These are phyloP conservation scores for Curvularia lunata DNA, from an alignment of 2,329 filamentous ascomycete genomes.

Conservation along the genomic window DNA sequence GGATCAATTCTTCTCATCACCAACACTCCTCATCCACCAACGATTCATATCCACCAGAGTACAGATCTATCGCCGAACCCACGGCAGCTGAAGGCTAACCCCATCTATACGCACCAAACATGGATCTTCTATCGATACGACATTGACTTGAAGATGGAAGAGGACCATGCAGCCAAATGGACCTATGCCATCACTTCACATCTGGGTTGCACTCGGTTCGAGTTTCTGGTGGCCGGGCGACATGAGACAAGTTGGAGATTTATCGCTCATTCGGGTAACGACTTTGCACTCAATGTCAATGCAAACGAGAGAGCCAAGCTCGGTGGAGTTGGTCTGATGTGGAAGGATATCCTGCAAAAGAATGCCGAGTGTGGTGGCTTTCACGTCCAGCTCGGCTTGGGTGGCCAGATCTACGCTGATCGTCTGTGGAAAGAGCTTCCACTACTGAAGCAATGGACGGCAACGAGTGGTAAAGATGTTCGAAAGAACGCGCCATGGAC, in stretches of 20 bases:
- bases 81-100: conserved; percentile 79
- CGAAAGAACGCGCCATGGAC: conserved; percentile 92
- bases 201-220: conserved; percentile 95
- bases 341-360: conserved; percentile 98
- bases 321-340: conserved; percentile 93
- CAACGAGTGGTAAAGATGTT: conserved; percentile 90
- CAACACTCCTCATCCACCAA: conserved; percentile 88
- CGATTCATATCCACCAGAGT: conserved; percentile 93
- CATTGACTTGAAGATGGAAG: conserved; percentile 86
- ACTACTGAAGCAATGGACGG: conserved; percentile 91
- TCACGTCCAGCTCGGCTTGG: conserved; percentile 88
- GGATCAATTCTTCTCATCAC: conserved; percentile 94
- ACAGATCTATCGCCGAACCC: conserved; percentile 91
- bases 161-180: conserved; percentile 79
- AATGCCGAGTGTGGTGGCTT: conserved; percentile 96
- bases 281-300: conserved; percentile 87
- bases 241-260: conserved; percentile 94
- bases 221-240: conserved; percentile 91
- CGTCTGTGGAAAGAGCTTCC: conserved; percentile 96
- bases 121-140: conserved; percentile 98
- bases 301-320: conserved; percentile 84
- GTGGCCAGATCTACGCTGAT: conserved; percentile 95
- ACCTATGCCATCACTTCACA: conserved; percentile 98
- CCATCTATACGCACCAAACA: conserved; percentile 86
- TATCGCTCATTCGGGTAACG: conserved; percentile 93